Conservation (phyloP, 805 yeast genomes). For the Monosporozyma aerobia region DNA sequence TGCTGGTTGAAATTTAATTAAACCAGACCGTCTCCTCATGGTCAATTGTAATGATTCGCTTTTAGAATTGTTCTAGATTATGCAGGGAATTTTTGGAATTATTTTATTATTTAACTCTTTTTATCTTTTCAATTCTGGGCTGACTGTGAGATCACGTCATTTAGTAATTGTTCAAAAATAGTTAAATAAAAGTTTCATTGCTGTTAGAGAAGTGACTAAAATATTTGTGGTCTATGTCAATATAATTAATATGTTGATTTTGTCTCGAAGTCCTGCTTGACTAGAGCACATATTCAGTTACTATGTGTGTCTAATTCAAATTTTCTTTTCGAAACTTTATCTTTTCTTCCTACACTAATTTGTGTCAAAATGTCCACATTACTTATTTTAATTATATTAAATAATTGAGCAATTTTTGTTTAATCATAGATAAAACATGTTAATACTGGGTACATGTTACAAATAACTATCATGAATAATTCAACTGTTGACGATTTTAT, state of each 20-base stretch:
- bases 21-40: constrained; percentile 77
- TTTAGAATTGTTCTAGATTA: constrained; percentile 30
- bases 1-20: constrained; percentile 96
- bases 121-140: neutral
- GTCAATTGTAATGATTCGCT: constrained; percentile 36
- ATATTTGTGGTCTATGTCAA: neutral
- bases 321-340: no score
- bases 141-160: neutral
- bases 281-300: no score
- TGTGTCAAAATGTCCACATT: no score
- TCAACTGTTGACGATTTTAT: no score
- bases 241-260: no score
- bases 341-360: no score
- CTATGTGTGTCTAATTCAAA: no score
- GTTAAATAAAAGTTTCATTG: neutral
- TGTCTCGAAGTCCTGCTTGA: neutral
- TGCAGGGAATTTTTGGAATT: constrained; percentile 72
- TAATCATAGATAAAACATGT: no score
- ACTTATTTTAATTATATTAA: no score
- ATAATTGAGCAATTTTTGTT: no score
- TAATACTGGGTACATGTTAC: no score
- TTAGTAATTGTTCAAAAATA: neutral
- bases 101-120: constrained; percentile 4
- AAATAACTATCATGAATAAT: no score
- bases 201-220: neutral